These are phyloP conservation scores for Xylariomycetidae sp. DNA, from an alignment of 2,329 filamentous ascomycete species.

Conservation along the genomic window DNA sequence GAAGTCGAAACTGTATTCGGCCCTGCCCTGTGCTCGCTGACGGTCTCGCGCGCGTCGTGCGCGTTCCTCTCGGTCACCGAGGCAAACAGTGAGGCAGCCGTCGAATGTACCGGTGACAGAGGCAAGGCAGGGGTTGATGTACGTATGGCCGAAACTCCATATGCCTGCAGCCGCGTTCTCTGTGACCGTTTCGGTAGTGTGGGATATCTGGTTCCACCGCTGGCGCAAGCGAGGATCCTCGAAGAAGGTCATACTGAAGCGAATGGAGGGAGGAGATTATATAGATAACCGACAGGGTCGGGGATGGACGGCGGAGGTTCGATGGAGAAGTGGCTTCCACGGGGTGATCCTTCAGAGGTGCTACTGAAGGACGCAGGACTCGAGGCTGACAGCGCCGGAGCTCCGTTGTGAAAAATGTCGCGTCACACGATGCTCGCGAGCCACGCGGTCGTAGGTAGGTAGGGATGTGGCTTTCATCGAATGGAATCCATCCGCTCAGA, in stretches of 20 bases:
- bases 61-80: slow-evolving; percentile 68
- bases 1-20: slow-evolving; percentile 90
- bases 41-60: slow-evolving; percentile 62
- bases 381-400: no score
- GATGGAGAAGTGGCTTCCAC: slow-evolving; percentile 2
- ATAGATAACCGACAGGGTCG: no score
- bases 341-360: no score
- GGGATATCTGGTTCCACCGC: slow-evolving; percentile 86
- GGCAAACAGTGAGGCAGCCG: slow-evolving; percentile 65
- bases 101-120: slow-evolving; percentile 61
- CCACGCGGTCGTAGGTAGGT: no score
- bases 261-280: slow-evolving; percentile 3
- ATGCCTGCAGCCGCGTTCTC: slow-evolving; percentile 87
- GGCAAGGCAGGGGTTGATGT: slow-evolving; percentile 74
- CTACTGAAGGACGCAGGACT: no score
- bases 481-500: no score
- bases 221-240: slow-evolving; percentile 86
- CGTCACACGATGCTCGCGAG: no score
- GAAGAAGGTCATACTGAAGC: slow-evolving; percentile 48
- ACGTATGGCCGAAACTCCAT: slow-evolving; percentile 81
- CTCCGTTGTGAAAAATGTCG: no score
- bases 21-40: slow-evolving; percentile 50
- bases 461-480: no score
- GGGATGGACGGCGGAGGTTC: neutral
- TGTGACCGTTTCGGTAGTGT: slow-evolving; percentile 85